A percentile compares a stretch with the other conserved stretches of the same genome.
Evolutionary conservation across 2,329 filamentous ascomycete species (phyloP).

Genomic region (Aspergillus spinulosporus): DNA sequence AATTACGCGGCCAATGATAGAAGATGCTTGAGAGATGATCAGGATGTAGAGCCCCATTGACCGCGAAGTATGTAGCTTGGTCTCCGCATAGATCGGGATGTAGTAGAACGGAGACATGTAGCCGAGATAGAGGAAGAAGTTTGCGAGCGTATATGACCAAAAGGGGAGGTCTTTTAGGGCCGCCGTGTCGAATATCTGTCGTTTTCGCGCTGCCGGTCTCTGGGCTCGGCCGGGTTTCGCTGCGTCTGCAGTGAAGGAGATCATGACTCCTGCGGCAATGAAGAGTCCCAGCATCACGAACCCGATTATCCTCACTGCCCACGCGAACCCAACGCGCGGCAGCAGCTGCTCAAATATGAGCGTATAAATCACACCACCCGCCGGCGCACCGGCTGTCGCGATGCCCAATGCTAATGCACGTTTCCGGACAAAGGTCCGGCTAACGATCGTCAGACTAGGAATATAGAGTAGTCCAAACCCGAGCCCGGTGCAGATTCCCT

Average conservation of each 20-base stretch:
- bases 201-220: not conserved
- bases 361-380: constrained; percentile 63
- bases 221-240: no score
- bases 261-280: not conserved
- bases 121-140: constrained; percentile 44
- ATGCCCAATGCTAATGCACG: constrained; percentile 58
- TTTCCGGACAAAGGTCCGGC: constrained; percentile 55
- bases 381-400: constrained; percentile 54
- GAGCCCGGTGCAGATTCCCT: constrained; percentile 50
- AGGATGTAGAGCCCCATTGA: constrained; percentile 56
- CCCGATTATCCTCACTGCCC: constrained; percentile 58
- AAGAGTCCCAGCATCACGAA: constrained; percentile 59
- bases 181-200: constrained; percentile 45
- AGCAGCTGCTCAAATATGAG: constrained; percentile 62
- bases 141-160: constrained; percentile 38
- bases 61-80: constrained; percentile 34
- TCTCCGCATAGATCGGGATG: constrained; percentile 37
- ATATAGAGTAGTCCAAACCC: constrained; percentile 43
- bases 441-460: constrained; percentile 29
- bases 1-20: constrained; percentile 55
- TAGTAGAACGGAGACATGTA: constrained; percentile 52
- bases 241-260: no score
- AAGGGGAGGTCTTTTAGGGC: constrained; percentile 50
- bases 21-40: constrained; percentile 61
- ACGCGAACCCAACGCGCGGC: constrained; percentile 54